Evolutionary conservation across 352 stramenopile genomes (phyloP), one percentile per base, ranked within the genome.

Genomic region (Phytopythium sindhum): DNA sequence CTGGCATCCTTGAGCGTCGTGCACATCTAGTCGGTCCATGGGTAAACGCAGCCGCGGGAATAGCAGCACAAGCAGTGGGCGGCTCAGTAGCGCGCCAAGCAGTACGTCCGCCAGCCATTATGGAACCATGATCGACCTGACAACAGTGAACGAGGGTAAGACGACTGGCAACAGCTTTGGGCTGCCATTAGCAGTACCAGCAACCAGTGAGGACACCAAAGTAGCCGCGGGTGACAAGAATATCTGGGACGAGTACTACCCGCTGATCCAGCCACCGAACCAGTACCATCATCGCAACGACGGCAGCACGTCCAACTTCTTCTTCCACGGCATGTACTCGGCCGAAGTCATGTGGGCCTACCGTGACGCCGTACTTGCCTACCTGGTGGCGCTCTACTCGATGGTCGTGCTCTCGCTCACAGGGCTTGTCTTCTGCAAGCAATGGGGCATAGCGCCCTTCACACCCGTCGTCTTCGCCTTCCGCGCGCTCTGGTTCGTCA

Each of bases 221-320:
- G 31, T 8, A 35, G 31, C 31, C 28, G 37, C 45, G 29, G 55
- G 51, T 44, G 65, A 68, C 59, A 86, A 81, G 63, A 81, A 83
- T 60, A 95, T 95, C 28, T 95, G 87, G 87, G 87, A 95, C 44
- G 87, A 95, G 71, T 91, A 94, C 67, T 95, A 95, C 61, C 87
- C 87, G 61, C 85, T 95, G 51, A 83, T 95, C 56, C 87, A 95
- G 69, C 85, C 87, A 8, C 69, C 85, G 39, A 82, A 90, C 66
- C 80, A 91, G 73, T 91, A 93, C 61, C 80, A 93, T 67, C 71
- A 89, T 57, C 80, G 78, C 68, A 89, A 88, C 42, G 84, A 85
- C 59, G 78, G 79, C 39, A 77, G 77, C 51, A 81, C 81, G n/a
- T 87, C 74, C 59, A 91, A 89, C 73, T 91, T 90, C 60, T 95